Evolutionary conservation across 805 yeast genomes (phyloP), one percentile per base, ranked within the genome.

Genomic region (Priceomyces medius): DNA sequence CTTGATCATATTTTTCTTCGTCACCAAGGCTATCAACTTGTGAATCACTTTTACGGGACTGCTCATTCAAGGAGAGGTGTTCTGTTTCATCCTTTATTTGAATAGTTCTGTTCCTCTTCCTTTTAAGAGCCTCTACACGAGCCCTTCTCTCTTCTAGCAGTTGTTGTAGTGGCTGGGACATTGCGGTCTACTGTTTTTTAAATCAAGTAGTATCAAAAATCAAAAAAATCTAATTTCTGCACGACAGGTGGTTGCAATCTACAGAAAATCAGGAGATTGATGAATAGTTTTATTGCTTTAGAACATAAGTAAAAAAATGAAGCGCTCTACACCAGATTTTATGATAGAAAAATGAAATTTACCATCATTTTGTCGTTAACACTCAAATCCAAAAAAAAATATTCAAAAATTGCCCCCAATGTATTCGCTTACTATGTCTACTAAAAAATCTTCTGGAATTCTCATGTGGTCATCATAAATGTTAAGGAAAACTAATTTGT

Each of bases 381-480:
- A n/a, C n/a, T n/a, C n/a, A n/a, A n/a, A n/a, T n/a, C n/a, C n/a
- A n/a, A n/a, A n/a, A n/a, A n/a, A n/a, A n/a, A n/a, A n/a, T 26
- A 5, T n/a, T 32, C 21, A 32, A 13, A 18, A 19, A 16, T 21
- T 13, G 45, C 44, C 37, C 23, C 73, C 79, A 17, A 81, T 55
- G 52, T 76, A 81, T 40, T 58, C 56, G 12, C 46, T 44, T 3
- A 77, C 75, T 3, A 82, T 58, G 2, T 63, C 56, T 12, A 53
- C 51, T 38, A 85, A 59, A 43, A 78, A 74, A 2, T 64, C 68
- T 4, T 80, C 80, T 4, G 77, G 61, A n/a, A 86, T 73, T 20
- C 64, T 62, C 88, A 87, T 83, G 56, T 86, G 95, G 3, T 56
- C 65, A 16, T 76, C 87, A 40, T 80, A 76, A 14, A 85, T 66